Base-by-base conservation (phyloP, 805 yeast genomes). In the Cyberlindnera subsufficiens region DNA sequence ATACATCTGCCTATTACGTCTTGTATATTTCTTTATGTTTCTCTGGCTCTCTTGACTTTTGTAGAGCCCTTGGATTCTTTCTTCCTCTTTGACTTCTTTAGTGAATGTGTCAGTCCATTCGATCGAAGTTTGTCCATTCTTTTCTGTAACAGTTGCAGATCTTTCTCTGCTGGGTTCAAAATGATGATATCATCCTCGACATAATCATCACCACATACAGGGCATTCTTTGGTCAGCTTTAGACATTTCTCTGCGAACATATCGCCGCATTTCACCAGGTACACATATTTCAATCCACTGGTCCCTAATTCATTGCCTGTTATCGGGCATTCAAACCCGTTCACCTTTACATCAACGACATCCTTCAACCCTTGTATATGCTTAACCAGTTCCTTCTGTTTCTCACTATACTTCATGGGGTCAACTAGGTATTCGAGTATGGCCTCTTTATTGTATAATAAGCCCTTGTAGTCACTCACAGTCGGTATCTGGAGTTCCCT, bases 401-500 rank as follows among this genome's bases (percentile, higher is more conserved):
- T 54, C 15, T 42, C 52, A 33, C 49, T 44, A 38, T 60, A 51
- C 29, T 53, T 53, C 19, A 62, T 64, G 32, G 58, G 58, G 11
- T 66, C 63, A 3, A 84, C 49, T 5, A 88, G 56, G 56, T 72
- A 68, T 52, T 82, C 82, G 6, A 88, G 54, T 0, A 85, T 58
- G 25, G 79, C 61, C 44, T 79, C 85, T 47, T 84, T 85, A 49
- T 81, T 76, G 59, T 72, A 84, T 5, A 88, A 54, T 27, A 67
- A 57, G 0, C 96, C 96, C 39, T 64, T 64, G 55, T 69, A 80
- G 60, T 88, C 96, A 30, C 86, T 74, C 2, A 83, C 82, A 2
- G 86, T 63, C 0, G 82, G 83, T 5, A 53, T 54, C n/a, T 52
- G 47, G 16, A 86, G 66, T 51, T 49, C 68, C 44, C 58, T 68